Evolutionary conservation across 345 rosid species (phyloP).

Genomic region (Salix arbutifolia): DNA sequence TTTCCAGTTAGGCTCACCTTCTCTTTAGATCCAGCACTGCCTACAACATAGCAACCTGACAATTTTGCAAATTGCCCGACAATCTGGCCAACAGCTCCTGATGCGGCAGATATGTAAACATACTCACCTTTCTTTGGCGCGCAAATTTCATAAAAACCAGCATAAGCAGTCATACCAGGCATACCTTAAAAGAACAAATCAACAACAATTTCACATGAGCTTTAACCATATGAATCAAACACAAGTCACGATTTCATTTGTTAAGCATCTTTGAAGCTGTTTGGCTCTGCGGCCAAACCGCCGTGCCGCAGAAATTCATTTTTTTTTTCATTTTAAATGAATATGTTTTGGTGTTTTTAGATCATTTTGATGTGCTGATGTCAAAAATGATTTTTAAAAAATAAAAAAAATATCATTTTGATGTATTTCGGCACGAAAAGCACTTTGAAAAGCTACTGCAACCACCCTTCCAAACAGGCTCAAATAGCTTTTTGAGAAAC

Average conservation of each 20-base stretch:
- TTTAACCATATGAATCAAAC: not conserved
- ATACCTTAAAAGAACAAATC: slow-evolving; percentile 7
- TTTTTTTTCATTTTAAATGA: too few species aligned
- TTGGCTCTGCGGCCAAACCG: too few species aligned
- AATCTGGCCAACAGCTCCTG: slow-evolving; percentile 21
- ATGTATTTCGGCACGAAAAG: too few species aligned
- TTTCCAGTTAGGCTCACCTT: slow-evolving; percentile 6
- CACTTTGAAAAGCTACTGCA: too few species aligned
- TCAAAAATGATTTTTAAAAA: too few species aligned
- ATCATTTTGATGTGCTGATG: too few species aligned
- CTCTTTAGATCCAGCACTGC: slow-evolving; percentile 15
- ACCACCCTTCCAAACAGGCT: too few species aligned
- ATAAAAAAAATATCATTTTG: too few species aligned
- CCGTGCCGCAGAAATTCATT: too few species aligned
- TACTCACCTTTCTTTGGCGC: slow-evolving; percentile 15
- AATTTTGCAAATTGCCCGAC: slow-evolving; percentile 19
- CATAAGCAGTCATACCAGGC: slow-evolving; percentile 15
- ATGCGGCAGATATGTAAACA: slow-evolving; percentile 12
- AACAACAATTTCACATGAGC: not conserved
- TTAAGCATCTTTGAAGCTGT: not conserved
- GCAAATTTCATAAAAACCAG: slow-evolving; percentile 13
- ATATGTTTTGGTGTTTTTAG: too few species aligned
- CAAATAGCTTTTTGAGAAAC: not conserved
- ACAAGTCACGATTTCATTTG: not conserved
- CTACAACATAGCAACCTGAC: slow-evolving; percentile 18